Base-by-base conservation (phyloP, 257 asterid species). In the Catharanthus roseus region DNA sequence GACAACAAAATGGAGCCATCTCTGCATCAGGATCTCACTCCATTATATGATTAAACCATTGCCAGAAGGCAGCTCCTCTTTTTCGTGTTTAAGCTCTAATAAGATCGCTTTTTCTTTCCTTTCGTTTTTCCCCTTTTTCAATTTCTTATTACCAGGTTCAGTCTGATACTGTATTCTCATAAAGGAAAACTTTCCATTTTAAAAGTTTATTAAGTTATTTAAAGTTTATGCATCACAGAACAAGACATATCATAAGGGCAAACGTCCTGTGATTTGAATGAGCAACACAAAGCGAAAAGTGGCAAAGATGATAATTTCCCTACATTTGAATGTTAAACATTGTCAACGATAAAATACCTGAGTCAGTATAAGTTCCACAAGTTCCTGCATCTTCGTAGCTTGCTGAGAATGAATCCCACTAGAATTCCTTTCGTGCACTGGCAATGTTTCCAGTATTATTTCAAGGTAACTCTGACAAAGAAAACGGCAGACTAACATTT, bases 351-450 rank as follows among this genome's bases (percentile, higher is more conserved):
- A 51, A 44, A 47, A 42, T 73, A 89, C 99, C 99, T 89, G 97
- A 34, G 97, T 83, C 29, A 87, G 91, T 75, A 95, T 91, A 74
- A 80, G 82, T 61, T 91, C 97, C 69, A 91, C 87, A 44, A 95
- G 97, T 79, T 89, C 93, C 73, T 89, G 97, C 93, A 95, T 77
- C 81, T 96, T 88, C 67, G 96, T 85, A 73, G 96, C 87, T 83
- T 88, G 97, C 68, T 85, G 97, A 55, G 96, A 83, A 83, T 85
- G 96, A 73, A 95, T 86, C 74, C 96, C 99, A 70, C 88, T 89
- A 68, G 93, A 80, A 83, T 76, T 85, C 79, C 90, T 85, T 72
- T 73, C 95, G 16, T 49, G 69, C 51, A 81, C 80, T 36, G 99
- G 99, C 70, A 89, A 74, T 16, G 83, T 86, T 78, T 95, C 99